phyloP scores from a whole-genome alignment of 768 basidiomycete genomes.

The Lyophyllum shimeji region DNA sequence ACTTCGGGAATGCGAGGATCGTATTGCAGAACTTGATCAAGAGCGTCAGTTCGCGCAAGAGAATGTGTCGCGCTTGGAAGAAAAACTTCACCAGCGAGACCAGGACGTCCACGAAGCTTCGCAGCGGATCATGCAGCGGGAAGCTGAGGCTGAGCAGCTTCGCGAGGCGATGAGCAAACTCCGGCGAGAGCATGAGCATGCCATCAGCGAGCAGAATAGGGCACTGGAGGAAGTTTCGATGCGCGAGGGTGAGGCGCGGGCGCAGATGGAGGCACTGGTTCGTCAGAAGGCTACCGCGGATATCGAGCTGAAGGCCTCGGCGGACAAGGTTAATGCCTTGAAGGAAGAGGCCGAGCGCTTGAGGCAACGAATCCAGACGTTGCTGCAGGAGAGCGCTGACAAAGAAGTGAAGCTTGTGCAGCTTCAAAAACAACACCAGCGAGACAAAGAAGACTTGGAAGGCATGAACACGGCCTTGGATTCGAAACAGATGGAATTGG shows the following conservation, averaged over 20 bases:
- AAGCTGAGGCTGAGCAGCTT: slow-evolving; percentile 52
- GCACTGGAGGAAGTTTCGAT: slow-evolving; percentile 45
- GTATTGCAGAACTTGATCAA: slow-evolving; percentile 48
- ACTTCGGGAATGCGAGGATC: slow-evolving; percentile 54
- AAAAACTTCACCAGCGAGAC: slow-evolving; percentile 56
- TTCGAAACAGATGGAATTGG: slow-evolving; percentile 92
- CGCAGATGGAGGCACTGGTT: slow-evolving; percentile 48
- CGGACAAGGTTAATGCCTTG: slow-evolving; percentile 49
- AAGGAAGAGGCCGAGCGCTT: slow-evolving; percentile 61
- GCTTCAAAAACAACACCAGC: slow-evolving; percentile 66
- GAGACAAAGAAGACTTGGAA: slow-evolving; percentile 73
- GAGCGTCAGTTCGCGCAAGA: slow-evolving; percentile 59
- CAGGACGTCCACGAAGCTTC: slow-evolving; percentile 50
- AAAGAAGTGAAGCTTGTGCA: slow-evolving; percentile 81
- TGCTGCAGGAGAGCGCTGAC: slow-evolving; percentile 81
- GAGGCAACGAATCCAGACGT: slow-evolving; percentile 59
- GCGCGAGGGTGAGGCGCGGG: slow-evolving; percentile 45
- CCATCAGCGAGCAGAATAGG: slow-evolving; percentile 46
- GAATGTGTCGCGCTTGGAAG: slow-evolving; percentile 54
- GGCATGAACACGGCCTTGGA: slow-evolving; percentile 92
- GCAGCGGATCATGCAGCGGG: slow-evolving; percentile 44
- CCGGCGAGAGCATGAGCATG: slow-evolving; percentile 53
- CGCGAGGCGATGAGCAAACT: slow-evolving; percentile 55
- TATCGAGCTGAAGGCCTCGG: slow-evolving; percentile 44
- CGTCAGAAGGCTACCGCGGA: slow-evolving; percentile 57